Evolutionary conservation across 2,329 filamentous ascomycete species (phyloP).

Genomic region (Calonectria fujianensis): DNA sequence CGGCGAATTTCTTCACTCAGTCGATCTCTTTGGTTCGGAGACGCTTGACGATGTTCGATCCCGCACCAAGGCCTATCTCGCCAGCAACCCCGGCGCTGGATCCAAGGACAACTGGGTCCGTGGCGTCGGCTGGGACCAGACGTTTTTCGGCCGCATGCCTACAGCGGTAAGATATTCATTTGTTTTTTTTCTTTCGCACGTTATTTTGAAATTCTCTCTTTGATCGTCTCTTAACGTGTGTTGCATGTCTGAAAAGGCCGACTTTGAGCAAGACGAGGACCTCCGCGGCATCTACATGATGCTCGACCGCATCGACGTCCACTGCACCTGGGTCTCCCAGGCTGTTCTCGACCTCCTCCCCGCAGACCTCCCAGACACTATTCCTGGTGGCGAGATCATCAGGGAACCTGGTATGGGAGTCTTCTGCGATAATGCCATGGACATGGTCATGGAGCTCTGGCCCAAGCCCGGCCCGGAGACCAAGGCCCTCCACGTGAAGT

Average conservation of each 20-base stretch:
- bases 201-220: too few species aligned
- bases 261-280: conserved; percentile 71
- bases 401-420: conserved; percentile 78
- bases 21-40: conserved; percentile 76
- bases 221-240: neutral
- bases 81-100: conserved; percentile 70
- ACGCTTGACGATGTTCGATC: conserved; percentile 72
- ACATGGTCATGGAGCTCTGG: conserved; percentile 74
- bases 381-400: conserved; percentile 79
- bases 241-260: conserved; percentile 61
- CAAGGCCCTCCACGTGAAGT: conserved; percentile 73
- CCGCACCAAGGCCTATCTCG: conserved; percentile 72
- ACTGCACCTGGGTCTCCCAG: conserved; percentile 82
- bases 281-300: conserved; percentile 78
- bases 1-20: conserved; percentile 80
- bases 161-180: conserved; percentile 70
- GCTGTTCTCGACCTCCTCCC: conserved; percentile 78
- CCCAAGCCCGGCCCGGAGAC: conserved; percentile 72
- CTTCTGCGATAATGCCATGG: conserved; percentile 85
- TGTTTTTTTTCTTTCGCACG: neutral
- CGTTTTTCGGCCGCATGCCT: conserved; percentile 78
- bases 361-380: conserved; percentile 67
- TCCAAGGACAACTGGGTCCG: conserved; percentile 76
- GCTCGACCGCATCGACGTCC: conserved; percentile 81
- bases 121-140: conserved; percentile 83